phyloP scores from a whole-genome alignment of 1,139 yeast species.

The Saccharomycopsis crataegensis region DNA sequence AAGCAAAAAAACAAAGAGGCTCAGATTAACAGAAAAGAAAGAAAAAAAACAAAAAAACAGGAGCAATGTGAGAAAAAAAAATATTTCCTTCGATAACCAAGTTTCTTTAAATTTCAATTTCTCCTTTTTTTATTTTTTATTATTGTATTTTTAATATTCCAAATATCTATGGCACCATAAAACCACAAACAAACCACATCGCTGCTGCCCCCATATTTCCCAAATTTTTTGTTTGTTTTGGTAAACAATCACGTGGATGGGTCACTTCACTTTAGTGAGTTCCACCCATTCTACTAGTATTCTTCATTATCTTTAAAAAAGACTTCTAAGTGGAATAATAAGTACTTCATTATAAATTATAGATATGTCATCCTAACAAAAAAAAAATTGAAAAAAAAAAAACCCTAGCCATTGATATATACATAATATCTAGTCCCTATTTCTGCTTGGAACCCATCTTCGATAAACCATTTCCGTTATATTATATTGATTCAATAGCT shows the following conservation, averaged over 20 bases:
- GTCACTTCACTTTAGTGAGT: too few relatives aligned
- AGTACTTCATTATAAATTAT: neutral
- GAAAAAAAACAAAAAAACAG: neutral
- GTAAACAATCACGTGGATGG: too few relatives aligned
- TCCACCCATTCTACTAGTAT: too few relatives aligned
- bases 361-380: neutral
- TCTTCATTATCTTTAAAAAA: too few relatives aligned
- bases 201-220: too few relatives aligned
- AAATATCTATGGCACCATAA: too few relatives aligned
- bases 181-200: too few relatives aligned
- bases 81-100: too few relatives aligned
- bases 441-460: slow-evolving; percentile 80
- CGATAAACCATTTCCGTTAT: slow-evolving; percentile 62
- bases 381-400: neutral
- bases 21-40: neutral
- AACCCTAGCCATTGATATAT: neutral
- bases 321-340: neutral
- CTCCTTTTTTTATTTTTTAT: too few relatives aligned
- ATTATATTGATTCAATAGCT: slow-evolving; percentile 24
- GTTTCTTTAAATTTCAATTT: too few relatives aligned
- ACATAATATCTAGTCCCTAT: slow-evolving; percentile 47
- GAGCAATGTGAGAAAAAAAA: neutral
- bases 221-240: too few relatives aligned
- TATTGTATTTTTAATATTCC: too few relatives aligned
- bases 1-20: neutral